Evolutionary conservation across 2,329 filamentous ascomycete genomes (phyloP), one percentile per base, ranked within the genome.

Genomic region (Xylaria sp.): DNA sequence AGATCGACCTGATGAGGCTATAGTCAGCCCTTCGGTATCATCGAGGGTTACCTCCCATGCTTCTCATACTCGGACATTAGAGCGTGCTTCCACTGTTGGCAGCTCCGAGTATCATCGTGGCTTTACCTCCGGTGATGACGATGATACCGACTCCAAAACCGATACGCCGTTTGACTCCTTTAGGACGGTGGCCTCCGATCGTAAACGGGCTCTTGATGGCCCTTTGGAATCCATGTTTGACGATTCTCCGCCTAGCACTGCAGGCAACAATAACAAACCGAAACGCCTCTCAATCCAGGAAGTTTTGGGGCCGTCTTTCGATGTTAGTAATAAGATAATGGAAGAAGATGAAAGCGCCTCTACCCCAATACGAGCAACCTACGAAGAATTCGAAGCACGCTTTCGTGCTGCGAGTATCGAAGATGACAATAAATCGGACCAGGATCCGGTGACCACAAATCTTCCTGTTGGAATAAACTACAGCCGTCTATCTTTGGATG

Each of bases 171-270:
- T 89, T 78, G 92, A 94, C 81, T 94, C 92, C 34, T 80, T 93
- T 72, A 89, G 91, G 61, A 94, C 92, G 18, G 84, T 87, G 67
- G 90, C 87, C 45, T 93, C 91, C 10, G 86, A 87, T 69, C 91
- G 89, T 69, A 84, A 87, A 62, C 87, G 89, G 67, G 87, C 88
- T 39, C 85, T 89, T 55, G 89, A 93, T 76, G 91, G 90, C 32
- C 91, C 91, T 18, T 82, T 94, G 58, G 91, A 94, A 75, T 92
- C 89, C 28, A 92, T 94, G 83, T 94, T 94, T 78, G 91, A 94
- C 79, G 92, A 94, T 73, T 93, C 91, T 15, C 91, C 90, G 41
- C 87, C 88, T 8, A 87, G 85, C 75, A 85, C 86, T 0, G 84
- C 84, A 20, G 82, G 84, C 62, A 85, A 85, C 71, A 76, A 72